Evolutionary conservation across 768 basidiomycete species (phyloP).

Genomic region (Chalciporus pseudorubinellus): DNA sequence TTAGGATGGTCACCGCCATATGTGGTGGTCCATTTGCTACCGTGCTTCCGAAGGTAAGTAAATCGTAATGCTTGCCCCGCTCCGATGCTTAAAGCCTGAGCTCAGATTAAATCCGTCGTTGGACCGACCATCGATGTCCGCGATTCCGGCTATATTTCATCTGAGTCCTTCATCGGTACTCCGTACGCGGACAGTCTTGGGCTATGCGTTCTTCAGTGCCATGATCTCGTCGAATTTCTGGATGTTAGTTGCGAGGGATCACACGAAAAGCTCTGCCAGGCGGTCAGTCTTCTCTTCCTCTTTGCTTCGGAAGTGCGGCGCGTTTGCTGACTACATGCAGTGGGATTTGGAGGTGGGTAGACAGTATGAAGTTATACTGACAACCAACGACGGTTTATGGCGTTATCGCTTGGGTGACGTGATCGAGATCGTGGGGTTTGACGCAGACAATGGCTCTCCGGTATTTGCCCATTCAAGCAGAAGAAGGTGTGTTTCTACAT

Average conservation of each 20-base stretch:
- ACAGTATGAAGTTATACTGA: slow-evolving; percentile 22
- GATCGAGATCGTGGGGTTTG: slow-evolving; percentile 22
- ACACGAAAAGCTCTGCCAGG: slow-evolving; percentile 3
- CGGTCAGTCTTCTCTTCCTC: not conserved
- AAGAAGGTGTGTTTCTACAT: not conserved
- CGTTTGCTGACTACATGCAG: not conserved
- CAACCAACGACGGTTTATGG: slow-evolving; percentile 27
- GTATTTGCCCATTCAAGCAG: not conserved
- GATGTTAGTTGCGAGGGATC: slow-evolving; percentile 20
- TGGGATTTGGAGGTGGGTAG: slow-evolving; percentile 13
- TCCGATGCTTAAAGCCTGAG: not conserved
- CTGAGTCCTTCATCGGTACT: not conserved
- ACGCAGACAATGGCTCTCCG: slow-evolving; percentile 20
- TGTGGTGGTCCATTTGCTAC: slow-evolving; percentile 21
- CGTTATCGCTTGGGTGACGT: slow-evolving; percentile 22
- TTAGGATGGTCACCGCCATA: slow-evolving; percentile 16
- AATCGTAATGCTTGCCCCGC: not conserved
- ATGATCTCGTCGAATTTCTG: slow-evolving; percentile 24
- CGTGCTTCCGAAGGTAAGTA: slow-evolving; percentile 16
- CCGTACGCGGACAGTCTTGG: not conserved
- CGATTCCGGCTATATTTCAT: not conserved
- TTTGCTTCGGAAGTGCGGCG: not conserved
- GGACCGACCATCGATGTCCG: slow-evolving; percentile 14
- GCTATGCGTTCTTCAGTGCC: not conserved
- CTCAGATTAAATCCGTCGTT: slow-evolving; percentile 15